Evolutionary conservation across 148 eudicot species (phyloP), one percentile per base, ranked within the genome.

Genomic region (Tetragonia tetragonoides): DNA sequence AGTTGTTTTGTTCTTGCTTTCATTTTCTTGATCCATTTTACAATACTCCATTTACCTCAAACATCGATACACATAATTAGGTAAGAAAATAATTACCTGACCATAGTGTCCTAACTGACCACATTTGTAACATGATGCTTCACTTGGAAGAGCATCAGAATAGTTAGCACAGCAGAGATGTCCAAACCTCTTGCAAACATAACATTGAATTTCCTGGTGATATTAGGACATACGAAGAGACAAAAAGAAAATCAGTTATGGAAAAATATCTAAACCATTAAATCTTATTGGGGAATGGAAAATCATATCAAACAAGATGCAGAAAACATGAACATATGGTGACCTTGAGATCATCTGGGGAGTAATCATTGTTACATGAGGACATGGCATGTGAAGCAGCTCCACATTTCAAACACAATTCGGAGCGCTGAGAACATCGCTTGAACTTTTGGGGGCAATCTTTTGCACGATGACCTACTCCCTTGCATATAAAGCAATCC

Each of bases 401-500:
- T 80, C 99, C 99, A 82, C 99, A 96, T 84, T 89, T 93, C 72
- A 96, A 86, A 80, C 99, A 96, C 47, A 88, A 72, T 38, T 88
- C 90, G 37, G 83, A 86, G 69, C 80, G 82, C 47, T 75, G 62
- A 20, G 87, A 83, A 72, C 83, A 67, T 42, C 70, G 75, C 68
- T 78, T 86, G 83, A 75, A 83, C 79, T 89, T 96, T 56, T 88
- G 90, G 10, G 99, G 98, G 82, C 99, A 96, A 85, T 96, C 95
- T 86, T 86, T 96, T 14, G 99, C 98, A 69, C 89, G 91, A 66
- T 96, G 99, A 71, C 97, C 97, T 41, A 86, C 89, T 74, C 83
- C 86, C 78, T 91, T 89, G 90, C 99, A 96, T n/a, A 89, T 87
- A 77, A 80, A 96, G 83, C 99, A 96, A 87, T 89, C 98, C 47